Base-by-base conservation (phyloP, 140 eudicot genomes). In the Erigeron philadelphicus region DNA sequence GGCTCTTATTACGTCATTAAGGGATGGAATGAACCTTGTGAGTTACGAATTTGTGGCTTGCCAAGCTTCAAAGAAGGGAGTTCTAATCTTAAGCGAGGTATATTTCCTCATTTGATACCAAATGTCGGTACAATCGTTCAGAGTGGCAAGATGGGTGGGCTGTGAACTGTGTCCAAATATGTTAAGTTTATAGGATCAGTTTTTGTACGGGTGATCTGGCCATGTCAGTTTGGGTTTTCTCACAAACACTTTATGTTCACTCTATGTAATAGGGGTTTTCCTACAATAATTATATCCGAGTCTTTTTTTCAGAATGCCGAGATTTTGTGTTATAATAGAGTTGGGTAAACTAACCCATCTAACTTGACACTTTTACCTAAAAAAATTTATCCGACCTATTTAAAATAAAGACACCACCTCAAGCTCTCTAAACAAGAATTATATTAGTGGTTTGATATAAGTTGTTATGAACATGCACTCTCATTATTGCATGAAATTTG, bases 21-120 rank as follows among this genome's bases (percentile, higher is more conserved):
- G 94, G 69, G 96, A 89, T 78, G 96, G 96, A 72, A 89, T 89
- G 96, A 89, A 89, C 78, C 94, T 89, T 16, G 96, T 89, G 68
- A 86, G 94, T 77, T 89, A 86, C 58, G 96, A 89, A 81, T 89
- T 79, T 66, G 96, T 89, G 42, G 96, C 96, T 18, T 89, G 94
- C 79, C 96, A 89, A 82, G 96, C 76, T 68, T 67, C 78, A 47
- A 89, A 86, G 75, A 89, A 86, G 70, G 96, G 96, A 47, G 96
- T 89, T 50, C 83, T 89, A 53, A 89, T 89, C 74, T 79, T 89
- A 70, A 89, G 96, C 69, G 96, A 89, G 89, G 96, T 89, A 78
- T 40, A 21, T 31, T 18, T 50, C 57, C 11, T 42, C 12, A 18
- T 7, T 46, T 9, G 42, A 11, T 16, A 8, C n/a, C 38, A 21